Percentiles rank a stretch among this genome's conserved stretches.
phyloP scores from a whole-genome alignment of 305 asterid genomes.

The Fraxinus albicans region DNA sequence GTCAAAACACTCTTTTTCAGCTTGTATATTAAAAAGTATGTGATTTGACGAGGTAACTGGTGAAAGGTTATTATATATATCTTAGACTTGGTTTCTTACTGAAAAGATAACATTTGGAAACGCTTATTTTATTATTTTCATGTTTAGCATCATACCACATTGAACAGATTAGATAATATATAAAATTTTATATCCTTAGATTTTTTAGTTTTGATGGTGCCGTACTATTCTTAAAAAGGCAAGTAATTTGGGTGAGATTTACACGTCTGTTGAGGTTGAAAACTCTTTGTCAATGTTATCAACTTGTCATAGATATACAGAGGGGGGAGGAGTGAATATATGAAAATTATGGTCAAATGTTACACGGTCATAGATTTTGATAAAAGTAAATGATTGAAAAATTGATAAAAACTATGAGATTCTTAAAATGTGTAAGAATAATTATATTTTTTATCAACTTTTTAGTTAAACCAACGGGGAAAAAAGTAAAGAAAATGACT shows the following conservation, averaged over 20 bases:
- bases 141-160: not conserved
- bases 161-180: not conserved
- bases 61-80: not conserved
- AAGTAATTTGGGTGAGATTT: slow-evolving; percentile 1
- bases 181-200: not conserved
- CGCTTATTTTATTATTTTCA: not conserved
- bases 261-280: slow-evolving; percentile 1
- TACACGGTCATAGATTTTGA: not conserved
- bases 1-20: not conserved
- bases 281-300: not conserved
- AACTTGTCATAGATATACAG: not conserved
- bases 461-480: not conserved
- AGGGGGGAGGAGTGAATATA: not conserved
- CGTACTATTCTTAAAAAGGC: not conserved
- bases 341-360: not conserved
- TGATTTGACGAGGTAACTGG: not conserved
- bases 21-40: not conserved
- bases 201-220: not conserved
- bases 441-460: not conserved
- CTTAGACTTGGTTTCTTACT: not conserved
- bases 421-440: not conserved
- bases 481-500: not conserved
- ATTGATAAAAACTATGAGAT: not conserved
- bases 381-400: not conserved
- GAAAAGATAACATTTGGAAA: not conserved